Conservation (phyloP, 805 yeast genomes). For the Yamadazyma tumulicola region DNA sequence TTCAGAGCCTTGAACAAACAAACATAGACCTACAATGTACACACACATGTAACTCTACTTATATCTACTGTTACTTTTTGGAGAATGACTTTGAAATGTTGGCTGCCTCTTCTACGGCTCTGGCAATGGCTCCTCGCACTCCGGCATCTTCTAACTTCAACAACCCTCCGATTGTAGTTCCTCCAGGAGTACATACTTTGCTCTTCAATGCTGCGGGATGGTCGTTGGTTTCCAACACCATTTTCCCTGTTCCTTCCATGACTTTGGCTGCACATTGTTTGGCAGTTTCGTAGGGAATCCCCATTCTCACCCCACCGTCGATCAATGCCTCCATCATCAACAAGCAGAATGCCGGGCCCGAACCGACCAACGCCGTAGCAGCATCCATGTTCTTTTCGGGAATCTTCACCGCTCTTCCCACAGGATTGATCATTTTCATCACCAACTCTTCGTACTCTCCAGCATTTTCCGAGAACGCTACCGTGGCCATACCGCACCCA, state of each 20-base stretch:
- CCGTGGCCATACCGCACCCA: slow-evolving; percentile 92
- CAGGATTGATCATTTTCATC: slow-evolving; percentile 54
- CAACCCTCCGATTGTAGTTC: slow-evolving; percentile 94
- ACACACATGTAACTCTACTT: no score
- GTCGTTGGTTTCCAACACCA: slow-evolving; percentile 76
- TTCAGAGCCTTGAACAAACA: no score
- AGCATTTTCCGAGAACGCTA: slow-evolving; percentile 65
- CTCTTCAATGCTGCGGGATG: slow-evolving; percentile 89
- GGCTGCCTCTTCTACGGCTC: slow-evolving; percentile 92
- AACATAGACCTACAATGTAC: neutral
- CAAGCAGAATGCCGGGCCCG: slow-evolving; percentile 93
- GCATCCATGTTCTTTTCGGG: slow-evolving; percentile 96
- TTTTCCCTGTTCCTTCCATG: slow-evolving; percentile 87
- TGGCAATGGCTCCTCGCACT: slow-evolving; percentile 79
- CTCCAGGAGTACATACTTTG: slow-evolving; percentile 95
- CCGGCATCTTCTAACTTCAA: slow-evolving; percentile 90
- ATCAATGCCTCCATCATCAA: slow-evolving; percentile 86
- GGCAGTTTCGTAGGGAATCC: slow-evolving; percentile 82
- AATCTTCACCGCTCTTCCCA: slow-evolving; percentile 63
- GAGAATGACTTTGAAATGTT: slow-evolving; percentile 58
- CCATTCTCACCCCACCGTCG: slow-evolving; percentile 94
- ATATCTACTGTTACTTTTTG: slow-evolving; percentile 22
- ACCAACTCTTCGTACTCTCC: slow-evolving; percentile 42
- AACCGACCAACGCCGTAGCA: slow-evolving; percentile 91
- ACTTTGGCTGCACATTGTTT: slow-evolving; percentile 88